Evolutionary conservation across 164 flowering plant genomes (phyloP).

Genomic region (Magnolia sinica): DNA sequence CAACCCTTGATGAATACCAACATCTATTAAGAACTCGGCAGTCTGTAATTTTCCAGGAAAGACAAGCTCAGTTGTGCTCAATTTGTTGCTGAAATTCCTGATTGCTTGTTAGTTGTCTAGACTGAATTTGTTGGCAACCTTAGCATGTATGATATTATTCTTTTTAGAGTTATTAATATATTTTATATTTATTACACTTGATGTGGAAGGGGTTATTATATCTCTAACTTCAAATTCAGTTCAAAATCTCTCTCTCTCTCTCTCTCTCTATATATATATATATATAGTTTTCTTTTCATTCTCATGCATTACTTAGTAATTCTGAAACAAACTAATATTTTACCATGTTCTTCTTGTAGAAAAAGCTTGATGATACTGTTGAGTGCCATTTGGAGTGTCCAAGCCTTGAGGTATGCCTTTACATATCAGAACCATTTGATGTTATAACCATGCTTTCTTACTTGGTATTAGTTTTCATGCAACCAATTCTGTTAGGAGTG

Average conservation of each 20-base stretch:
- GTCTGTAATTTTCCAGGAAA: too few species aligned
- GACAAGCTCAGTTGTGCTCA: not conserved
- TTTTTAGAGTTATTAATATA: not conserved
- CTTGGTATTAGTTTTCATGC: too few species aligned
- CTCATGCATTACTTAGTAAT: not conserved
- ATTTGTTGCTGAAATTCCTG: not conserved
- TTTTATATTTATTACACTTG: not conserved
- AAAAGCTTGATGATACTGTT: constrained; percentile 52
- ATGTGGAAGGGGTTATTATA: not conserved
- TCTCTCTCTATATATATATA: too few species aligned
- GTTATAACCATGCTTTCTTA: not conserved
- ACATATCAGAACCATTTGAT: constrained; percentile 6
- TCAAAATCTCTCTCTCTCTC: too few species aligned
- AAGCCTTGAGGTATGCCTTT: constrained; percentile 73
- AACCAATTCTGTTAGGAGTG: too few species aligned
- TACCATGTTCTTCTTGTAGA: constrained; percentile 39
- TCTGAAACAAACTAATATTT: not conserved
- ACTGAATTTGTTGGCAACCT: not conserved
- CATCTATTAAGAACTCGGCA: too few species aligned
- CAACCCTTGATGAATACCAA: too few species aligned
- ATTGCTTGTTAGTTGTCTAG: not conserved
- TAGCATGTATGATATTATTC: not conserved
- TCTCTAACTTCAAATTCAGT: not conserved
- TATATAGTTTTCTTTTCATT: not conserved
- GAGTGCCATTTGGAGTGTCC: constrained; percentile 66